Conservation (phyloP, 2,329 filamentous ascomycete genomes). For the Penicillium frequentans region DNA sequence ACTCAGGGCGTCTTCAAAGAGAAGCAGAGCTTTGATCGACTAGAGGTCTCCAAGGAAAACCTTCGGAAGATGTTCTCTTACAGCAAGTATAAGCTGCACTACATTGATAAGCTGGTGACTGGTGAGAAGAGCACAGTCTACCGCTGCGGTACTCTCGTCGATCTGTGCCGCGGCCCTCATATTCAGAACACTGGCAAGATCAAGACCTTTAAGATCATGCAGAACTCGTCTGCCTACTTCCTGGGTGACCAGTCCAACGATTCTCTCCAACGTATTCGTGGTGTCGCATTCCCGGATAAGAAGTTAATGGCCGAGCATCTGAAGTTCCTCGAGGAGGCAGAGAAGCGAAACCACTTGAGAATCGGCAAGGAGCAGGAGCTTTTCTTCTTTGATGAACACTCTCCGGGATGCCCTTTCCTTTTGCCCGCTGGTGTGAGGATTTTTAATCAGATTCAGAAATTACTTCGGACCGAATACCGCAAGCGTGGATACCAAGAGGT, state of each 20-base stretch:
- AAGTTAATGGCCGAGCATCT: conserved; percentile 90
- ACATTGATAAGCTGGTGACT: conserved; percentile 92
- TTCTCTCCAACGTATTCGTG: conserved; percentile 93
- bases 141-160: conserved; percentile 87
- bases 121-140: conserved; percentile 93
- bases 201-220: not conserved
- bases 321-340: conserved; percentile 95
- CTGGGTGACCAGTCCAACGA: conserved; percentile 91
- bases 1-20: conserved; percentile 88
- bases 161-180: conserved; percentile 92
- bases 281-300: conserved; percentile 96
- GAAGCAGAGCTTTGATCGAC: conserved; percentile 90
- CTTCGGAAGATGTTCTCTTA: conserved; percentile 95
- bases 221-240: conserved; percentile 83
- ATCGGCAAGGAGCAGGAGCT: conserved; percentile 95
- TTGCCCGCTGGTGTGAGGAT: conserved; percentile 90
- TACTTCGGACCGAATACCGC: conserved; percentile 85
- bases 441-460: conserved; percentile 81
- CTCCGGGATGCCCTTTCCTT: conserved; percentile 92
- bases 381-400: conserved; percentile 93
- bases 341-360: conserved; percentile 91
- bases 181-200: conserved; percentile 82
- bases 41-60: conserved; percentile 86
- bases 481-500: conserved; percentile 94
- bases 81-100: conserved; percentile 98